Evolutionary conservation across 306 rosid genomes (phyloP), one percentile per base, ranked within the genome.

Genomic region (Begonia fuchsioides): DNA sequence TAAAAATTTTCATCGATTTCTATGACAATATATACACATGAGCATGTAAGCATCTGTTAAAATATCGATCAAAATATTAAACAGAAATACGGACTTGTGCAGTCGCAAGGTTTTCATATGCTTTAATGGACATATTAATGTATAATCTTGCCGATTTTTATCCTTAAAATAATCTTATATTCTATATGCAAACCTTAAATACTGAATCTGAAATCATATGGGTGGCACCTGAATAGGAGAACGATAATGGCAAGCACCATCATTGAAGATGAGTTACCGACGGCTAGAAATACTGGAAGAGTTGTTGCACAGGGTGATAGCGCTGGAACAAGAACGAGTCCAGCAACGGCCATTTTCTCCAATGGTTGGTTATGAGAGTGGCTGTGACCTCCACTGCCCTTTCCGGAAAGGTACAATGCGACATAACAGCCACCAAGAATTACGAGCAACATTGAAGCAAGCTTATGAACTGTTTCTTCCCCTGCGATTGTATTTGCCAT

Each of bases 311-410:
- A 84, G 57, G 97, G 97, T 50, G 97, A 88, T 67, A 84, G 57
- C 32, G 97, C 97, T 26, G 95, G 97, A 67, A 88, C 95, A 45
- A 84, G 95, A 49, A 88, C 84, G 47, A 88, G 97, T 4, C 97
- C 97, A 11, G 97, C 97, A 55, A 88, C 95, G 2, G 97, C 97
- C 97, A 88, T 88, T 69, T 71, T 84, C 74, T 88, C 97, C 97
- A 88, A 76, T 39, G 97, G 97, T 62, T 88, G 90, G 83, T 84
- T 79, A 59, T 88, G 97, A 13, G 93, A 70, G 72, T 88, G 95
- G 57, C 78, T 76, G 71, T 88, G 97, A 64, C 97, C 75, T 12
- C 95, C 97, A 61, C 97, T 73, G 12, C 95, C 97, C 68, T 76
- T 88, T 54, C 97, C 97, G 57, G 52, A 17, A 43, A 81, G 58